Percentiles rank a stretch among this genome's conserved stretches.
These are phyloP conservation scores for Aspergillus uvarum DNA, from an alignment of 2,329 filamentous ascomycete species.

Conservation along the genomic window DNA sequence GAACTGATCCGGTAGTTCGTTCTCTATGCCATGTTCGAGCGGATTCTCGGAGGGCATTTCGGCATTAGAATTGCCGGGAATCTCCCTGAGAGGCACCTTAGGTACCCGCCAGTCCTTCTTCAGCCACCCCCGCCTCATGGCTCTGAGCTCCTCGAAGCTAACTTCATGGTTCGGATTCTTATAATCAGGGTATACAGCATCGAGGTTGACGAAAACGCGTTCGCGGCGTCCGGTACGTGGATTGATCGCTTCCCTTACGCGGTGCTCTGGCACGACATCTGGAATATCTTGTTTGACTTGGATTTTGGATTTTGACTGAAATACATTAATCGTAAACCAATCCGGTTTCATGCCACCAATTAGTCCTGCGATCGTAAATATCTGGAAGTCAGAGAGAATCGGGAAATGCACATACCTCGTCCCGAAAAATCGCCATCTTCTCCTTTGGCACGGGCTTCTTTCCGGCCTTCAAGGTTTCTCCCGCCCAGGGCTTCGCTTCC, in stretches of 20 bases:
- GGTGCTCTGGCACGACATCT: slow-evolving; percentile 67
- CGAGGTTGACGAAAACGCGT: slow-evolving; percentile 81
- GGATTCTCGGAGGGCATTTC: slow-evolving; percentile 19
- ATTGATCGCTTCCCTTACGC: slow-evolving; percentile 78
- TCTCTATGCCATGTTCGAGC: slow-evolving; percentile 22
- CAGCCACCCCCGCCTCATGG: slow-evolving; percentile 68
- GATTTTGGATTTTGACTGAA: slow-evolving; percentile 49
- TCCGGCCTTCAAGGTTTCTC: slow-evolving; percentile 83
- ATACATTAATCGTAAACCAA: slow-evolving; percentile 52
- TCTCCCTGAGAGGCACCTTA: slow-evolving; percentile 56
- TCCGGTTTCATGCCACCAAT: slow-evolving; percentile 58
- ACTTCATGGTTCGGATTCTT: slow-evolving; percentile 71
- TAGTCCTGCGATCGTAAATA: slow-evolving; percentile 98
- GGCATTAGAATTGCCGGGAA: slow-evolving; percentile 42
- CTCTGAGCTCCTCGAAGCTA: slow-evolving; percentile 90
- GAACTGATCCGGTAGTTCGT: slow-evolving; percentile 30
- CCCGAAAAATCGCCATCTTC: slow-evolving; percentile 93
- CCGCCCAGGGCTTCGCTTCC: slow-evolving; percentile 85
- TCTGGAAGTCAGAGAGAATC: slow-evolving; percentile 49
- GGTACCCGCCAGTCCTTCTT: slow-evolving; percentile 53
- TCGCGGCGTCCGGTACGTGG: slow-evolving; percentile 79
- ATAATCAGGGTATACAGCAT: slow-evolving; percentile 78
- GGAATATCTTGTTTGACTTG: slow-evolving; percentile 36
- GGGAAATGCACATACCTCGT: slow-evolving; percentile 72
- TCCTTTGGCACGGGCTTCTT: slow-evolving; percentile 73